A percentile compares a stretch with the other conserved stretches of the same genome.
These are phyloP conservation scores for Monilinia fructicola DNA, from an alignment of 2,329 filamentous ascomycete species.

Conservation along the genomic window DNA sequence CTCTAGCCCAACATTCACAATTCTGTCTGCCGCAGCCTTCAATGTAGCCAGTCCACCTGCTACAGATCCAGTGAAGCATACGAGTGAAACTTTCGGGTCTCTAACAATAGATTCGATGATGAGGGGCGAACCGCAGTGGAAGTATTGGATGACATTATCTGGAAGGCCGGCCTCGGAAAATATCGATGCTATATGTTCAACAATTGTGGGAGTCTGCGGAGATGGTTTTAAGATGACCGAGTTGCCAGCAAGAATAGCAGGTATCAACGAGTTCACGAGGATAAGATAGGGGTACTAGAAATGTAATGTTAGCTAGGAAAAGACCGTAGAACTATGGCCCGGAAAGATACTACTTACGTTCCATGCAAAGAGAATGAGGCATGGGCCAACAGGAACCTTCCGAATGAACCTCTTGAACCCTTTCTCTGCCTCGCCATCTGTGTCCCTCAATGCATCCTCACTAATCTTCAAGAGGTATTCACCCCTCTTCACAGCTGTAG, in stretches of 20 bases:
- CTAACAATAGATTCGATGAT: slow-evolving; percentile 77
- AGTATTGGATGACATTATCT: slow-evolving; percentile 81
- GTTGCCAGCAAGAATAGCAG: slow-evolving; percentile 87
- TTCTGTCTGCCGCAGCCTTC: slow-evolving; percentile 76
- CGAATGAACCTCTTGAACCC: slow-evolving; percentile 90
- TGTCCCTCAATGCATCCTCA: slow-evolving; percentile 74
- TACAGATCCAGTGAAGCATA: slow-evolving; percentile 94
- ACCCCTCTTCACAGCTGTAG: slow-evolving; percentile 80
- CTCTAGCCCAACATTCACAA: slow-evolving; percentile 85
- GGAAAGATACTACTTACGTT: slow-evolving; percentile 63
- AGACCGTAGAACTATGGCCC: slow-evolving; percentile 11
- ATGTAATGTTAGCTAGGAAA: slow-evolving; percentile 24
- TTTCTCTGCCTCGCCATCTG: slow-evolving; percentile 77
- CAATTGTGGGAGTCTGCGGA: slow-evolving; percentile 90
- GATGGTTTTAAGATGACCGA: slow-evolving; percentile 92
- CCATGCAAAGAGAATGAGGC: slow-evolving; percentile 91
- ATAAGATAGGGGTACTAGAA: slow-evolving; percentile 88
- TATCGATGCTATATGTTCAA: slow-evolving; percentile 74
- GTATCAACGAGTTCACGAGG: slow-evolving; percentile 87
- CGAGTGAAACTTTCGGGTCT: slow-evolving; percentile 71
- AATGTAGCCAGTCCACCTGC: slow-evolving; percentile 84
- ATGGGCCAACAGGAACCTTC: slow-evolving; percentile 83
- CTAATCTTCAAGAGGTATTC: slow-evolving; percentile 86
- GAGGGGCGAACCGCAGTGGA: slow-evolving; percentile 79
- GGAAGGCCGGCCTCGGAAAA: slow-evolving; percentile 82